phyloP scores from a whole-genome alignment of 352 stramenopile genomes.

The Phytophthora foliorum region DNA sequence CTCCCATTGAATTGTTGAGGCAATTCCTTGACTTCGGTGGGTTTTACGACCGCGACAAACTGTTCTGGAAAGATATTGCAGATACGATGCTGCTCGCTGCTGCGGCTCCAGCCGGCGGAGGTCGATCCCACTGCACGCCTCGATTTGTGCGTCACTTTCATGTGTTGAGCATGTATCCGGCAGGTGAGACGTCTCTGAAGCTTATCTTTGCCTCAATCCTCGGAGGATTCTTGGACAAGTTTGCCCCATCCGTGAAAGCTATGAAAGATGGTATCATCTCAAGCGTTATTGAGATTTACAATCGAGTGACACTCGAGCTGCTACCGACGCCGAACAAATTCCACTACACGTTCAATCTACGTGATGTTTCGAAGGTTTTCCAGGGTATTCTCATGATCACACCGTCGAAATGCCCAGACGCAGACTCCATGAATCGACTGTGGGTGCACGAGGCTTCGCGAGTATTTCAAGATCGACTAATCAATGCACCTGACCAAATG shows the following conservation, averaged over 20 bases:
- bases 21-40: constrained; percentile 96
- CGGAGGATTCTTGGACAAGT: constrained; percentile 93
- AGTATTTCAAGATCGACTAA: constrained; percentile 96
- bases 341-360: constrained; percentile 97
- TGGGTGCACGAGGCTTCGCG: constrained; percentile 94
- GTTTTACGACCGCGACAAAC: constrained; percentile 97
- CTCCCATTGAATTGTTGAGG: constrained; percentile 94
- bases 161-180: constrained; percentile 94
- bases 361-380: constrained; percentile 97
- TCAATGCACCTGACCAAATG: constrained; percentile 85
- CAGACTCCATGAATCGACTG: constrained; percentile 88
- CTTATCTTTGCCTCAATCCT: constrained; percentile 96
- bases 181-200: constrained; percentile 88
- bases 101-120: constrained; percentile 92
- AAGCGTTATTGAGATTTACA: constrained; percentile 95
- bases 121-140: constrained; percentile 87
- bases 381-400: constrained; percentile 96
- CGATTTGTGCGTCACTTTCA: constrained; percentile 97
- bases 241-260: constrained; percentile 84
- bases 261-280: constrained; percentile 88
- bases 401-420: constrained; percentile 77
- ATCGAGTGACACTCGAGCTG: constrained; percentile 91
- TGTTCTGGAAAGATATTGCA: constrained; percentile 97
- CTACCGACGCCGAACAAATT: constrained; percentile 95
- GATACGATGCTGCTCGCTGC: constrained; percentile 93